These are phyloP conservation scores for Tolypocladium tropicale DNA, from an alignment of 2,329 filamentous ascomycete genomes.

Conservation along the genomic window DNA sequence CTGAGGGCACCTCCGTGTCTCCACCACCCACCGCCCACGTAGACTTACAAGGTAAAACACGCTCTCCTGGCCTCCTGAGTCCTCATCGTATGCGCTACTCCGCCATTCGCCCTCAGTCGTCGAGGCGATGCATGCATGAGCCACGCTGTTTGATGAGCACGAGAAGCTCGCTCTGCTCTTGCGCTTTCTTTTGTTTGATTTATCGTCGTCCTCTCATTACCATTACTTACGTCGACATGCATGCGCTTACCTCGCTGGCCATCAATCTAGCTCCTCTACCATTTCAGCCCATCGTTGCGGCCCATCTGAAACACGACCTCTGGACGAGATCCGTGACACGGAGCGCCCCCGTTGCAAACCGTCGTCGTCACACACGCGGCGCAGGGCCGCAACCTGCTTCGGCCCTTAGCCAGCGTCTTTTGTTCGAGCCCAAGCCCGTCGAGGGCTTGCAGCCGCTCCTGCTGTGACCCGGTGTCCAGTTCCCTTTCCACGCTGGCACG, in stretches of 20 bases:
- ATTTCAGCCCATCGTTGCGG: slow-evolving; percentile 6
- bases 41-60: slow-evolving; percentile 1
- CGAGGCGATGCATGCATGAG: neutral
- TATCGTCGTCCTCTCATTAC: neutral
- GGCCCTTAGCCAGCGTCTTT: slow-evolving; percentile 3
- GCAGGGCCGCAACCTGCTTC: neutral
- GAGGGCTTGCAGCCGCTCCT: neutral
- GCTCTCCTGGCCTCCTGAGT: neutral
- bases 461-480: neutral
- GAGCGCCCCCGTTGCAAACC: neutral
- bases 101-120: neutral
- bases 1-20: neutral
- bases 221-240: neutral
- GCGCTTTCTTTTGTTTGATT: neutral
- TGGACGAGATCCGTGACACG: slow-evolving; percentile 5
- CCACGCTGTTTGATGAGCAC: neutral
- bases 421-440: neutral
- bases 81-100: neutral
- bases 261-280: slow-evolving; percentile 7
- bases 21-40: neutral
- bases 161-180: neutral
- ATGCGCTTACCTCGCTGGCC: slow-evolving; percentile 7
- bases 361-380: neutral
- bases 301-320: slow-evolving; percentile 15
- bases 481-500: neutral